A percentile compares a stretch with the other conserved stretches of the same genome.
Conservation (phyloP, 208 protist genomes). For the Naegleria fowleri region DNA sequence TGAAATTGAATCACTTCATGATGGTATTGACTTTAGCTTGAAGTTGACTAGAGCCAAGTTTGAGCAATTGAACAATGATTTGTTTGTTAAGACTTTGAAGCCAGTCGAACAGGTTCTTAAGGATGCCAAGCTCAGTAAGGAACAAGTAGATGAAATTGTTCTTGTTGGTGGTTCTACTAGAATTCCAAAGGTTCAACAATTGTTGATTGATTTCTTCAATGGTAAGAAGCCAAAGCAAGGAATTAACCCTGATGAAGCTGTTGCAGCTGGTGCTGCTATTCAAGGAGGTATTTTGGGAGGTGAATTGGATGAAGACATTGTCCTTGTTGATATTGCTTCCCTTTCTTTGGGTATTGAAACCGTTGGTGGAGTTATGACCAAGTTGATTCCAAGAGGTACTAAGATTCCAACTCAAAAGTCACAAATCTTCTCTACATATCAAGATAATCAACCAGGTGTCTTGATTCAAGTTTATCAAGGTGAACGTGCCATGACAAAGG, state of each 20-base stretch:
- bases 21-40: conserved; percentile 79
- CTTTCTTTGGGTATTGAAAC: conserved; percentile 71
- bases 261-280: conserved; percentile 95
- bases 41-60: conserved; percentile 75
- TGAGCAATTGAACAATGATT: conserved; percentile 87
- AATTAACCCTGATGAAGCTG: conserved; percentile 97
- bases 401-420: conserved; percentile 69
- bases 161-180: conserved; percentile 86
- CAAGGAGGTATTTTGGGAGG: conserved; percentile 88
- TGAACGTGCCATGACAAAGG: conserved; percentile 87
- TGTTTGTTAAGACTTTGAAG: conserved; percentile 81
- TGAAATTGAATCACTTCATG: conserved; percentile 83
- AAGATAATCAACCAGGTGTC: conserved; percentile 77
- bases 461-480: conserved; percentile 86
- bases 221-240: conserved; percentile 87
- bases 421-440: conserved; percentile 74
- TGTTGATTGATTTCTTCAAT: conserved; percentile 92
- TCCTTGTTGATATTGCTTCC: conserved; percentile 66
- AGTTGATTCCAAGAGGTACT: conserved; percentile 73
- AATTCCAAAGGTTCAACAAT: conserved; percentile 93
- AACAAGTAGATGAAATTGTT: conserved; percentile 85
- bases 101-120: conserved; percentile 81
- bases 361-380: conserved; percentile 87
- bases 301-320: conserved; percentile 47
- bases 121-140: conserved; percentile 80